Conservation (phyloP, 768 basidiomycete genomes). For the Pisolithus albus region DNA sequence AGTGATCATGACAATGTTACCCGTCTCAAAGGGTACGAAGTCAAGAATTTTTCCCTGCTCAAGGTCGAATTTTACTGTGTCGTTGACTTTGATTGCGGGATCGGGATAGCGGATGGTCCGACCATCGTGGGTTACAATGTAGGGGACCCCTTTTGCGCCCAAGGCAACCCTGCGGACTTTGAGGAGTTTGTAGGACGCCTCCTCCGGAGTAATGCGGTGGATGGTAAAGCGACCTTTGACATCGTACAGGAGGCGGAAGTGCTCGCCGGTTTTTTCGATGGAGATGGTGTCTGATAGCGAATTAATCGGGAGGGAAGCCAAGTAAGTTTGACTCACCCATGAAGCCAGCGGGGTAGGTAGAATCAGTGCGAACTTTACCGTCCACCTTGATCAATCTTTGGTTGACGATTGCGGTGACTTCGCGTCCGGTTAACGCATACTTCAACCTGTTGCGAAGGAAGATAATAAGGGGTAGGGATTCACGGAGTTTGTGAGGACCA, state of each 20-base stretch:
- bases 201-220: constrained; percentile 98
- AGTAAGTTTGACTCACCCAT: constrained; percentile 57
- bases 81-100: constrained; percentile 90
- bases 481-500: constrained; percentile 98
- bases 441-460: constrained; percentile 99
- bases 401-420: constrained; percentile 91
- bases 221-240: constrained; percentile 99
- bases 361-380: constrained; percentile 95
- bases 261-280: constrained; percentile 97
- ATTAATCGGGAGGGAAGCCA: neutral
- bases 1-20: constrained; percentile 95
- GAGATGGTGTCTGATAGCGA: constrained; percentile 75
- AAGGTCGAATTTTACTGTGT: constrained; percentile 95
- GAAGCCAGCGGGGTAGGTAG: constrained; percentile 96
- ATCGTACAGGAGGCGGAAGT: constrained; percentile 99
- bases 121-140: constrained; percentile 98
- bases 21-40: constrained; percentile 93
- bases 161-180: constrained; percentile 90
- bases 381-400: constrained; percentile 98
- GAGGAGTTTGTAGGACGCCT: constrained; percentile 93
- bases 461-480: constrained; percentile 93
- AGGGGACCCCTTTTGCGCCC: constrained; percentile 89
- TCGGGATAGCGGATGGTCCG: constrained; percentile 99
- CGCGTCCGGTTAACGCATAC: constrained; percentile 95
- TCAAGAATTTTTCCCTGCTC: constrained; percentile 91